Percentiles rank a stretch among this genome's conserved stretches.
Evolutionary conservation across 345 rosid species (phyloP).

Genomic region (Mangifera indica): DNA sequence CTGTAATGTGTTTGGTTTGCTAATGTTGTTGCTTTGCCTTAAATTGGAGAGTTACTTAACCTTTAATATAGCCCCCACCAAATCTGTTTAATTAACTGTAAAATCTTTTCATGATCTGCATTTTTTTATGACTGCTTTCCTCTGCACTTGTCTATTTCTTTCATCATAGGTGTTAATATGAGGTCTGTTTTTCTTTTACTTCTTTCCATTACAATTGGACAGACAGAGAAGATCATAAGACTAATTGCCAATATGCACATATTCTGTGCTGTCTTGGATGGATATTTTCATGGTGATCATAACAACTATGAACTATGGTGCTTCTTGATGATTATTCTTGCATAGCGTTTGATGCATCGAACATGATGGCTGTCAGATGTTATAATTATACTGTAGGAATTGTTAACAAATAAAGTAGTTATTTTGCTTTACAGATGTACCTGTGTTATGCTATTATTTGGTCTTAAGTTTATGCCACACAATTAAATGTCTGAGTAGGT

Average conservation of each 20-base stretch:
- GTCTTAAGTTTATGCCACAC: background rate
- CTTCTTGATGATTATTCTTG: too few species aligned
- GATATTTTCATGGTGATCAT: too few species aligned
- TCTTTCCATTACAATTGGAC: background rate
- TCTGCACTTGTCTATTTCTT: background rate
- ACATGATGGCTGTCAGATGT: too few species aligned
- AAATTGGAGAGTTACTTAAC: too few species aligned
- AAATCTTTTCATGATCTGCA: background rate
- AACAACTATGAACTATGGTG: too few species aligned
- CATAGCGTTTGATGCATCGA: too few species aligned
- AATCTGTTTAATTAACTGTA: constrained; percentile 3
- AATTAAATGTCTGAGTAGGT: background rate
- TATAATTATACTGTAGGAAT: background rate
- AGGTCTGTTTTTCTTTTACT: background rate
- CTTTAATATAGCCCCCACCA: background rate
- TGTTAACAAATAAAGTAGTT: background rate
- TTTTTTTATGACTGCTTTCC: constrained; percentile 1
- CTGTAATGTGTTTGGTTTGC: background rate
- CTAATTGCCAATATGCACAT: background rate
- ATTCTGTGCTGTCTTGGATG: too few species aligned
- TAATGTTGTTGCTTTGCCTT: background rate
- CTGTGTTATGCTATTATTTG: background rate
- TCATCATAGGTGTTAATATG: background rate
- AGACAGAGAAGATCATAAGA: background rate
- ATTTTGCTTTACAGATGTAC: background rate